phyloP scores from a whole-genome alignment of 2,329 filamentous ascomycete genomes.

The Phaeosphaeriaceae sp. region DNA sequence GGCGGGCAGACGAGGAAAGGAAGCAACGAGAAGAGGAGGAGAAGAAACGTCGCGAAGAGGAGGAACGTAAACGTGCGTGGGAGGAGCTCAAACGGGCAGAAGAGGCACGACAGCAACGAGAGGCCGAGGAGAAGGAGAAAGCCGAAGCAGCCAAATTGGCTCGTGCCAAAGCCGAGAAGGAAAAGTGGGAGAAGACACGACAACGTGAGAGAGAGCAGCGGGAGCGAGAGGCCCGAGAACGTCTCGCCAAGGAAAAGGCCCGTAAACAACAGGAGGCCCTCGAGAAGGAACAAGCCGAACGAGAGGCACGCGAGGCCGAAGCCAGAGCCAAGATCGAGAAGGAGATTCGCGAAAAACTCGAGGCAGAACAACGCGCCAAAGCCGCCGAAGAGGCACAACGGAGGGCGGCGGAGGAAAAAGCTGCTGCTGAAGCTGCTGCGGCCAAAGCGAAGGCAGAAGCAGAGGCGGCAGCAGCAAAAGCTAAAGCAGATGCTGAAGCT shows the following conservation, averaged over 20 bases:
- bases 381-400: slow-evolving; percentile 48
- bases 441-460: slow-evolving; percentile 43
- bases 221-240: slow-evolving; percentile 57
- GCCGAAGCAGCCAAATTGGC: slow-evolving; percentile 57
- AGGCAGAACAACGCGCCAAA: slow-evolving; percentile 49
- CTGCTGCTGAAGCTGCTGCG: slow-evolving; percentile 30
- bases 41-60: slow-evolving; percentile 55
- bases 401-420: slow-evolving; percentile 47
- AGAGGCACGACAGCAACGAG: slow-evolving; percentile 32
- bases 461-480: slow-evolving; percentile 41
- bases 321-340: slow-evolving; percentile 47
- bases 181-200: slow-evolving; percentile 59
- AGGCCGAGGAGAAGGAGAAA: slow-evolving; percentile 53
- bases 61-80: slow-evolving; percentile 53
- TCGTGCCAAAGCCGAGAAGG: slow-evolving; percentile 56
- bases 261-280: slow-evolving; percentile 50
- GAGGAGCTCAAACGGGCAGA: slow-evolving; percentile 49
- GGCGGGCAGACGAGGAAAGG: slow-evolving; percentile 59
- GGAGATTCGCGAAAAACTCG: slow-evolving; percentile 52
- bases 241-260: slow-evolving; percentile 50
- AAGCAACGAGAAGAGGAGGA: slow-evolving; percentile 52
- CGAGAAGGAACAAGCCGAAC: slow-evolving; percentile 52
- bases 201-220: slow-evolving; percentile 57
- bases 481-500: slow-evolving; percentile 37
- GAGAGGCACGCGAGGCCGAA: slow-evolving; percentile 44